Base-by-base conservation (phyloP, 306 rosid genomes). In the Phaseolus lunatus region DNA sequence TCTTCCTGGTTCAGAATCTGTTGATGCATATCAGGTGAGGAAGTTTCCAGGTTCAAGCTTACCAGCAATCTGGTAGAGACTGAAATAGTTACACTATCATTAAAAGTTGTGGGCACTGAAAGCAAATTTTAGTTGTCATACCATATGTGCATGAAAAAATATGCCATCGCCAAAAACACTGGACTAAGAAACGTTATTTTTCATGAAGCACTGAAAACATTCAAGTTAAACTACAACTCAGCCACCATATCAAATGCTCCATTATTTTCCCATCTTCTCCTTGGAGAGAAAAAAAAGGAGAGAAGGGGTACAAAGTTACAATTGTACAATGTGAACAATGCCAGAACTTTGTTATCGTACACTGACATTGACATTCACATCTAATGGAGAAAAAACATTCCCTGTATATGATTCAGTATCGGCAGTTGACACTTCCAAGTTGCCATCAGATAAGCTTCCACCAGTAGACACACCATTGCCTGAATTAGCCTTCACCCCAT, bases 21-120 rank as follows among this genome's bases (percentile, higher is more conserved):
- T 81, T n/a, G 85, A 86, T 19, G 31, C 79, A 94, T 91, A 86
- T 90, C 92, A 8, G 96, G 97, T 27, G 77, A 86, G 47, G 97
- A 86, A 4, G 80, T 33, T 70, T 88, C 94, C 77, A 86, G 70
- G 82, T 84, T 69, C 78, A 84, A 86, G 59, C 78, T 83, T 35
- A 89, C 73, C 61, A 92, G 83, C 64, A 86, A 75, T 82, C 90
- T 90, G 23, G 92, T 86, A 71, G 89, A 47, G 29, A 85, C 80
- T 52, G 84, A 81, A 59, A 84, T 82, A 52, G 85, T 62, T 0
- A 82, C 47, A 41, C 81, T 86, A 58, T 82, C 84, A 57, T 33
- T 82, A 65, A 89, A 83, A 35, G 84, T 83, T 37, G 84, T 1
- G 91, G 88, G 72, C 91, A 91, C 98, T 91, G 88, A 78, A 87